Evolutionary conservation across 768 basidiomycete species (phyloP).

Genomic region (Tricholoma furcatifolium): DNA sequence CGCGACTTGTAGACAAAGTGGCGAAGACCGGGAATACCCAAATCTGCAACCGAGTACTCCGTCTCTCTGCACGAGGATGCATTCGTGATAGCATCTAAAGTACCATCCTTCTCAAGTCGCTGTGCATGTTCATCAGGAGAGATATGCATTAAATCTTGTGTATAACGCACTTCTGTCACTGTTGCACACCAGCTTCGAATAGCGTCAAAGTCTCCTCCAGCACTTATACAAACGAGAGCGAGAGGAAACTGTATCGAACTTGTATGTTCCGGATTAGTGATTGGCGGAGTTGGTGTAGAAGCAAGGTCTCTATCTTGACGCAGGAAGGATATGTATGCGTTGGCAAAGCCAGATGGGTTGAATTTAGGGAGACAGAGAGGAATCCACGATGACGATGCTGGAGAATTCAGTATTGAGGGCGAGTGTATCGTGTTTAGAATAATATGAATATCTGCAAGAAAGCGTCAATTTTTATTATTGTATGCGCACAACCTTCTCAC

Average conservation of each 20-base stretch:
- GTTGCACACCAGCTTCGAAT: slow-evolving; percentile 74
- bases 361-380: slow-evolving; percentile 96
- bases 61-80: slow-evolving; percentile 49
- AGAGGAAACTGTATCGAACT: slow-evolving; percentile 36
- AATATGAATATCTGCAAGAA: slow-evolving; percentile 76
- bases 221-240: slow-evolving; percentile 78
- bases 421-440: slow-evolving; percentile 88
- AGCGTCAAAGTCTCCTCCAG: slow-evolving; percentile 82
- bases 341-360: slow-evolving; percentile 85
- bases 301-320: slow-evolving; percentile 38
- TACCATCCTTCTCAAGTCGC: slow-evolving; percentile 66
- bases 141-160: background rate
- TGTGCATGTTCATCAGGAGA: slow-evolving; percentile 25
- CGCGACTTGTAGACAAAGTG: slow-evolving; percentile 97
- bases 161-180: slow-evolving; percentile 52
- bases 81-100: slow-evolving; percentile 47
- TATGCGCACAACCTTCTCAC: slow-evolving; percentile 34
- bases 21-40: slow-evolving; percentile 86
- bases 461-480: background rate
- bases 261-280: background rate
- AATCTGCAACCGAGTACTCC: slow-evolving; percentile 66
- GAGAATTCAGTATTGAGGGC: slow-evolving; percentile 74
- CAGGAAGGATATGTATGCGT: slow-evolving; percentile 83
- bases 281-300: slow-evolving; percentile 11
- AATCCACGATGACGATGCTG: slow-evolving; percentile 86